A percentile compares a stretch with the other conserved stretches of the same genome.
These are phyloP conservation scores for Potentilla sterilis DNA, from an alignment of 306 rosid species.

Conservation along the genomic window DNA sequence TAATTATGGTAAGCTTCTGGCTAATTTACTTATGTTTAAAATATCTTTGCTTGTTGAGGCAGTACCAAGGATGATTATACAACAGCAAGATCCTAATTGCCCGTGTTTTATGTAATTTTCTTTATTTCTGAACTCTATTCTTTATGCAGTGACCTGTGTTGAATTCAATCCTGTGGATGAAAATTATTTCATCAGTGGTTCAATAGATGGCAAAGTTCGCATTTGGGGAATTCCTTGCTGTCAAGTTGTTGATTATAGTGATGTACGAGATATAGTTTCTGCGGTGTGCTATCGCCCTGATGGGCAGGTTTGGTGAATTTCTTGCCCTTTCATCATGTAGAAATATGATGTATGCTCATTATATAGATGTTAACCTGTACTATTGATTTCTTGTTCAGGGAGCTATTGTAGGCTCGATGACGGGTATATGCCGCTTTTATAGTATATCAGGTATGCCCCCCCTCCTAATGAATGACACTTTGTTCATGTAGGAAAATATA, in stretches of 20 bases:
- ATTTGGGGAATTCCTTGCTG: conserved; percentile 71
- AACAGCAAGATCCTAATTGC: background rate
- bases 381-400: conserved; percentile 52
- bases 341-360: conserved; percentile 5
- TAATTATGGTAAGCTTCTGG: conserved; percentile 66
- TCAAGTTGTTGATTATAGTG: conserved; percentile 89
- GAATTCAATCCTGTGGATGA: conserved; percentile 95
- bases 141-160: conserved; percentile 72
- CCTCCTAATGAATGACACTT: background rate
- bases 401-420: conserved; percentile 77
- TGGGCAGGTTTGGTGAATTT: conserved; percentile 64
- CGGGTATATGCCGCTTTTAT: conserved; percentile 75
- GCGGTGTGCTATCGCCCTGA: conserved; percentile 92
- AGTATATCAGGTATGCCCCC: conserved; percentile 62
- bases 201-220: conserved; percentile 97
- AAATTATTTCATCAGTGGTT: conserved; percentile 88
- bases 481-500: background rate
- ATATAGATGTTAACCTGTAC: conserved; percentile 21
- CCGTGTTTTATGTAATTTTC: conserved; percentile 16
- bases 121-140: conserved; percentile 22
- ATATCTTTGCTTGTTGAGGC: conserved; percentile 18
- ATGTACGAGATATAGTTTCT: conserved; percentile 71
- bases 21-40: background rate
- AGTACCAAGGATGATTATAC: conserved; percentile 13
- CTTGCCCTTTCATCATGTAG: conserved; percentile 25